Conservation (phyloP, 768 basidiomycete species). For the Auricularia heimuer region DNA sequence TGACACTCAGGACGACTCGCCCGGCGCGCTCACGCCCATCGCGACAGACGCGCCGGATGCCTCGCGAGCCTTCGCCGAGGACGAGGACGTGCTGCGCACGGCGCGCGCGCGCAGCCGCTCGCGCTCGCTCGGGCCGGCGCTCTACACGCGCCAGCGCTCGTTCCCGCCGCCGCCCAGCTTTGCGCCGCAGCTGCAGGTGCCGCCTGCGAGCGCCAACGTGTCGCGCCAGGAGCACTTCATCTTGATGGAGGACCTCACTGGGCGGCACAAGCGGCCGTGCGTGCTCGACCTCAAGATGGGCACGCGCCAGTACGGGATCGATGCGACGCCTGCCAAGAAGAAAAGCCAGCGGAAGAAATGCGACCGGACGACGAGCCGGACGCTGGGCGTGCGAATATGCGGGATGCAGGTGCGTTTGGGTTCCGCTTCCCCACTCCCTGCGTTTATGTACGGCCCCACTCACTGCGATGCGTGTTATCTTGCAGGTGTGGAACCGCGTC, state of each 20-base stretch:
- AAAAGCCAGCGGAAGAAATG: slow-evolving; percentile 99
- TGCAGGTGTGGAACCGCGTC: slow-evolving; percentile 84
- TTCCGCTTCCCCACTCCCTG: not conserved
- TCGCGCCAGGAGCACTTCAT: slow-evolving; percentile 96
- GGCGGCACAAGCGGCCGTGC: slow-evolving; percentile 81
- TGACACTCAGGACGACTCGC: not conserved
- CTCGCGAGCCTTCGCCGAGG: not conserved
- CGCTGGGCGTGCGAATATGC: slow-evolving; percentile 86
- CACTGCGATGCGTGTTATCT: not conserved
- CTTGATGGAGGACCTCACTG: slow-evolving; percentile 97
- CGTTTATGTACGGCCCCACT: slow-evolving; percentile 2
- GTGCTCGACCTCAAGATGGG: slow-evolving; percentile 99
- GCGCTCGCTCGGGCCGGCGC: slow-evolving; percentile 24
- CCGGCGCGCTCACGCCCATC: not conserved
- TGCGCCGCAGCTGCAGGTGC: not conserved
- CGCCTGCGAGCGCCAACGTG: slow-evolving; percentile 17
- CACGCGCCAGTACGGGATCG: slow-evolving; percentile 96
- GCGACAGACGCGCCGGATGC: not conserved
- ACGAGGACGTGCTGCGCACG: not conserved
- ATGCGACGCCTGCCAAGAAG: slow-evolving; percentile 86
- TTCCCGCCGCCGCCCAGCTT: slow-evolving; percentile 17
- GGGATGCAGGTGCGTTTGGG: slow-evolving; percentile 85
- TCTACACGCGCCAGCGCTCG: slow-evolving; percentile 9
- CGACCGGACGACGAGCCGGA: slow-evolving; percentile 86
- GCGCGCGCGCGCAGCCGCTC: slow-evolving; percentile 33